phyloP scores from a whole-genome alignment of 345 rosid genomes.

The Lepidium sativum region DNA sequence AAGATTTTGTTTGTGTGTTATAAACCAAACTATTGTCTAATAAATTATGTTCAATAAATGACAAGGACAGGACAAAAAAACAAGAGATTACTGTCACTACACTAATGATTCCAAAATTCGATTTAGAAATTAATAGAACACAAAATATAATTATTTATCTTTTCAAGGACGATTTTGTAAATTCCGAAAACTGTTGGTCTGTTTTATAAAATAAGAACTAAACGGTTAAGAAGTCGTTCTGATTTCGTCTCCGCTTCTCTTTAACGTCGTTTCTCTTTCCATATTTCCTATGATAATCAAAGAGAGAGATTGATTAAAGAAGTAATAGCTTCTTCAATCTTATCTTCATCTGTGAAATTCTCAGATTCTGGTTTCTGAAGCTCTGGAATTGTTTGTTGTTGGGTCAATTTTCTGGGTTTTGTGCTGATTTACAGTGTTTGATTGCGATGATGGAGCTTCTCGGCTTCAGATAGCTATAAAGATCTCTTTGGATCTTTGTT shows the following conservation, averaged over 20 bases:
- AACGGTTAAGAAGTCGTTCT: slow-evolving; percentile 32
- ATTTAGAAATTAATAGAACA: neutral
- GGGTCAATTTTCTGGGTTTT: neutral
- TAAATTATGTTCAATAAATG: neutral
- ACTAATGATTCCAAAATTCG: neutral
- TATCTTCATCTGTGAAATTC: neutral
- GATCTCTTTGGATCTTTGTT: neutral
- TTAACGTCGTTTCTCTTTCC: slow-evolving; percentile 20
- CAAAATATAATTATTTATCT: neutral
- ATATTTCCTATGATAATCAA: neutral
- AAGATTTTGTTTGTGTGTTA: neutral
- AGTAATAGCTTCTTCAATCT: neutral
- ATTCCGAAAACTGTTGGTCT: neutral
- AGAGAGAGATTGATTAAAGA: neutral
- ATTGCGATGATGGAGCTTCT: slow-evolving; percentile 4
- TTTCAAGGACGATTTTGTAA: neutral
- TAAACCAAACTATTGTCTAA: neutral
- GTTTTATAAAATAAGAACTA: neutral
- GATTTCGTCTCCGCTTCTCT: slow-evolving; percentile 25
- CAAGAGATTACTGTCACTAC: neutral
- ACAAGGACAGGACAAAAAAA: neutral
- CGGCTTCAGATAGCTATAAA: neutral
- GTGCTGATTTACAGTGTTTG: neutral
- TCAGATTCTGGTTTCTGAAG: neutral
- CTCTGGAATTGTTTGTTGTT: neutral